Evolutionary conservation across 2,329 filamentous ascomycete genomes (phyloP), one percentile per base, ranked within the genome.

Genomic region (Fonsecaea monophora): DNA sequence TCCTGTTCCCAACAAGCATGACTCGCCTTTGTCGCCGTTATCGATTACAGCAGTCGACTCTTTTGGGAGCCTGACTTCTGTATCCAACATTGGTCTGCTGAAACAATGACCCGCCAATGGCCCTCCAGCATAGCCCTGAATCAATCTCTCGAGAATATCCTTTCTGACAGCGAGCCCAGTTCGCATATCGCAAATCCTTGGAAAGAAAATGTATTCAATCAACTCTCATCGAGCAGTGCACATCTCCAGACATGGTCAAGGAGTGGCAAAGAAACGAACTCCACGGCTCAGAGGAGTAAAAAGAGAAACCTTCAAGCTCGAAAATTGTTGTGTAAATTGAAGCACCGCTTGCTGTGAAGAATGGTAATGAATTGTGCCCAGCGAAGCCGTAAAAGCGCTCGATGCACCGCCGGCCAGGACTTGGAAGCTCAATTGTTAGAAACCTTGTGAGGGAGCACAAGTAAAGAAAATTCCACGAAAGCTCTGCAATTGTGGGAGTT

Each of bases 341-440:
- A 54, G 48, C 45, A 42, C 48, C 45, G 59, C 59, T 61, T 61
- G 59, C 45, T 61, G 59, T 61, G 48, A 61, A 54, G 48, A 61
- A 61, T 25, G 25, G 45, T 12, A 50, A 50, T 50, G 45, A 50
- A 50, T 30, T 50, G 18, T 25, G 18, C 5, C 45, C 45, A 50
- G 45, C 10, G 18, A 50, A 30, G 21, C 45, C 8, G 45, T 12
- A 50, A 50, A 50, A 50, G 45, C 45, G 21, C 45, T 50, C 21
- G 21, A 21, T 25, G 45, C 42, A 48, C 42, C 42, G n/a, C 45
- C 45, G 21, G 18, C 30, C 53, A 58, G 18, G 34, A 13, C 10
- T 21, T 5, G 25, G n/a, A 58, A 9, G 53, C 53, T 55, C 53
- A 55, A 35, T 37, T 55, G 5, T 25, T 54, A 4, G 15, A 55